Base-by-base conservation (phyloP, 2,329 filamentous ascomycete genomes). In the Aureobasidium musti region DNA sequence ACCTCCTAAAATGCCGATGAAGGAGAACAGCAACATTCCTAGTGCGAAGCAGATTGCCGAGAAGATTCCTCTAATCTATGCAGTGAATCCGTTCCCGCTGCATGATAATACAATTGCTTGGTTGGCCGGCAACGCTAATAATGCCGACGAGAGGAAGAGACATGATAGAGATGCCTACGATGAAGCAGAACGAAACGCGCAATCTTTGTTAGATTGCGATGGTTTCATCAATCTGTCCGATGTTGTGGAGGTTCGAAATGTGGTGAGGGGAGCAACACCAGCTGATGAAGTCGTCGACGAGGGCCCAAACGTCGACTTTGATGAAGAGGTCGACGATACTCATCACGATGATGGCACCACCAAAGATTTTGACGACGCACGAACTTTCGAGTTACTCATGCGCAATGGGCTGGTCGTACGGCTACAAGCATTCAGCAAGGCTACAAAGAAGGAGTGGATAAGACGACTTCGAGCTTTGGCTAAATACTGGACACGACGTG, bases 221-320 rank as follows among this genome's bases (percentile, higher is more conserved):
- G 85, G 87, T 10, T 87, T 87, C 73, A 83, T 91, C 72, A 82
- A 90, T 73, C 75, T 90, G 41, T 83, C 82, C 67, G 80, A 83
- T 67, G 82, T 89, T 14, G 75, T 78, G 13, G 81, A 84, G 70
- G 84, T 89, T 17, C 83, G 86, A n/a, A 79, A 82, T 68, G 82
- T 86, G 28, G 77, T 78, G 47, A 77, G 80, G 53, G 83, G 83
- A n/a, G 82, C 81, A 23, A 79, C 77, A 19, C 77, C 82, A n/a
- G 82, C 79, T 0, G 85, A 88, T 66, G 79, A 82, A 5, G 78
- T 81, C 30, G 75, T 86, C n/a, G 79, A 82, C 3, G 73, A 77
- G 57, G 84, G 83, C 0, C 80, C 81, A 5, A 82, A 85, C 68
- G 83, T 87, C 35, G 83, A 86, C 63, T 87, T 85, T 69, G 71